Conservation (phyloP, 805 yeast genomes). For the Blastobotrys chiropterorum region DNA sequence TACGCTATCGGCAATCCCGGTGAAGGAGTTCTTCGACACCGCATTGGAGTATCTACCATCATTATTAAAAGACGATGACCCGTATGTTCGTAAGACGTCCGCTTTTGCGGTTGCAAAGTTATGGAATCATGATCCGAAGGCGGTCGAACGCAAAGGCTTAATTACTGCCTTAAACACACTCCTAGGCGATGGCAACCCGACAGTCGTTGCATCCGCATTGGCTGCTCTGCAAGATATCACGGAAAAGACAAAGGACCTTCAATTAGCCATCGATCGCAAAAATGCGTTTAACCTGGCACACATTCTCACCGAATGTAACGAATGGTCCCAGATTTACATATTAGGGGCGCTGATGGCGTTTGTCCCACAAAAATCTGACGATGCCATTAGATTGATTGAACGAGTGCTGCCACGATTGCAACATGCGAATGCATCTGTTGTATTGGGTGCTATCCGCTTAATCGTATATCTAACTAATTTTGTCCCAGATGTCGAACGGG, state of each 20-base stretch:
- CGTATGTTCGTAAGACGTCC: conserved; percentile 62
- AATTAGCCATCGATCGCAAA: conserved; percentile 45
- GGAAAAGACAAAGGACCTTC: conserved; percentile 45
- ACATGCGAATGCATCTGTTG: conserved; percentile 77
- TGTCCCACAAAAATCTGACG: conserved; percentile 64
- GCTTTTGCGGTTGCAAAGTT: conserved; percentile 63
- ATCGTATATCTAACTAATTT: conserved; percentile 71
- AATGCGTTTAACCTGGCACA: conserved; percentile 41
- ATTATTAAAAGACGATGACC: conserved; percentile 43
- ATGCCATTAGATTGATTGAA: conserved; percentile 62
- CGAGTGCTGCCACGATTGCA: conserved; percentile 62
- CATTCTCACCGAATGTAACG: conserved; percentile 37
- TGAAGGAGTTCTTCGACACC: conserved; percentile 44
- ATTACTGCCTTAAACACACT: conserved; percentile 45
- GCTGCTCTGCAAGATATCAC: conserved; percentile 62
- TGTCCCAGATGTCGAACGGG: conserved; percentile 48
- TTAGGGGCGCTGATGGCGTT: conserved; percentile 59
- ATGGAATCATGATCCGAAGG: conserved; percentile 47
- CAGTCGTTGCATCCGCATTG: conserved; percentile 66
- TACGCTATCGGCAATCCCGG: conserved; percentile 55
- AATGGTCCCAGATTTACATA: conserved; percentile 69
- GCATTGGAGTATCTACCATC: conserved; percentile 37
- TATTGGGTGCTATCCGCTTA: conserved; percentile 65
- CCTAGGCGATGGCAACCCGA: conserved; percentile 50
- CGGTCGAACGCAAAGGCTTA: conserved; percentile 40